Evolutionary conservation across 164 flowering plant species (phyloP).

Genomic region (Hamamelis virginiana): DNA sequence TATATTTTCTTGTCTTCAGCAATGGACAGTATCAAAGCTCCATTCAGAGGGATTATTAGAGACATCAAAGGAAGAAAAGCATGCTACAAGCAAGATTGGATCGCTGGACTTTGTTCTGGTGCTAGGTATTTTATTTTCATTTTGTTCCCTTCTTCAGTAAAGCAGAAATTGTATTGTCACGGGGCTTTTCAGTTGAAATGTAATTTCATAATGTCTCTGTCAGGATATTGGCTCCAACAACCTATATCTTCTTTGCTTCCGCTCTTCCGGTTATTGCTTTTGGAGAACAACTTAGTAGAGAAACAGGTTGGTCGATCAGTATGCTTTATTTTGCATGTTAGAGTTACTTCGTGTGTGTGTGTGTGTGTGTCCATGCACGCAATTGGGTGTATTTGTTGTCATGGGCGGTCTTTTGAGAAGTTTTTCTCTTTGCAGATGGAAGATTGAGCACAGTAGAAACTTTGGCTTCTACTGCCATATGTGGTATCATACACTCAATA

Average conservation of each 20-base stretch:
- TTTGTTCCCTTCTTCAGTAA: not conserved
- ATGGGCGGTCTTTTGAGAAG: not conserved
- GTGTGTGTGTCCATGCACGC: too few relatives aligned
- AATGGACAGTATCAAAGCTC: slow-evolving; percentile 11
- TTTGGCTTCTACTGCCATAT: slow-evolving; percentile 61
- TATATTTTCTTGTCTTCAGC: not conserved
- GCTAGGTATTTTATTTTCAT: not conserved
- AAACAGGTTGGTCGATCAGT: slow-evolving; percentile 48
- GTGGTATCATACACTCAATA: slow-evolving; percentile 61
- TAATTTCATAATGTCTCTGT: not conserved
- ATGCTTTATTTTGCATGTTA: not conserved
- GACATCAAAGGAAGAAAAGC: slow-evolving; percentile 12
- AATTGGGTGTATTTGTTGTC: not conserved
- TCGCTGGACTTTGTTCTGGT: slow-evolving; percentile 10
- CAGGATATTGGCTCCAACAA: slow-evolving; percentile 64
- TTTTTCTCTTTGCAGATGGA: slow-evolving; percentile 38
- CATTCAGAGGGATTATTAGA: slow-evolving; percentile 8
- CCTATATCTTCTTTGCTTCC: slow-evolving; percentile 59
- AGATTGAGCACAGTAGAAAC: slow-evolving; percentile 60
- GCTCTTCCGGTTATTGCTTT: slow-evolving; percentile 67
- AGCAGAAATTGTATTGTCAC: not conserved
- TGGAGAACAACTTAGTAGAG: slow-evolving; percentile 59
- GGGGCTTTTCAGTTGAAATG: not conserved
- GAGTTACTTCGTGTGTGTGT: not conserved
- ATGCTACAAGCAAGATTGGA: slow-evolving; percentile 19